Conservation (phyloP, 225 moss, liverwort and hornwort genomes). For the Marchantia polymorpha region DNA sequence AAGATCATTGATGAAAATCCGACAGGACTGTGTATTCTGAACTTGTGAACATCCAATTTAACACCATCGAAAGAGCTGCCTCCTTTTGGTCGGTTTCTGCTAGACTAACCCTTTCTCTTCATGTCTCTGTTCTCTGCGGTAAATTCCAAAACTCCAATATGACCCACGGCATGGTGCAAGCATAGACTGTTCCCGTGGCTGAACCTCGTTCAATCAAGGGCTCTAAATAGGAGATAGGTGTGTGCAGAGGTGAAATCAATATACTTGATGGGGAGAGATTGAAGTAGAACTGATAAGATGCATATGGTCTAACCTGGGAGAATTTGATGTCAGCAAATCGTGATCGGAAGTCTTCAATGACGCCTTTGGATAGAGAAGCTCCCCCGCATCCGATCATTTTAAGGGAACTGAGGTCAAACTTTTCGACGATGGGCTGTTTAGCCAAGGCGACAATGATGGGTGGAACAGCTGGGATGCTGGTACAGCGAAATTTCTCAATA, state of each 20-base stretch:
- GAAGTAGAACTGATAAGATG: background rate
- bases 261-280: background rate
- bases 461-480: conserved; percentile 48
- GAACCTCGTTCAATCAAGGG: too few relatives aligned
- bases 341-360: conserved; percentile 41
- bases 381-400: conserved; percentile 49
- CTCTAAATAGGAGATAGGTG: too few relatives aligned
- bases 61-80: too few relatives aligned
- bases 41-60: too few relatives aligned
- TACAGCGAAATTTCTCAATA: conserved; percentile 11
- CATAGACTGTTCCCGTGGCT: too few relatives aligned
- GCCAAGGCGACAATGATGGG: conserved; percentile 55
- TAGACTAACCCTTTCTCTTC: too few relatives aligned
- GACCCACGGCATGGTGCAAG: too few relatives aligned
- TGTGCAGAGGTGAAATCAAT: too few relatives aligned
- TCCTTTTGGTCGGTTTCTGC: too few relatives aligned
- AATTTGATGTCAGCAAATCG: conserved; percentile 48
- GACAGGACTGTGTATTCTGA: too few relatives aligned
- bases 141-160: too few relatives aligned
- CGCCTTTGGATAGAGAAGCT: conserved; percentile 54
- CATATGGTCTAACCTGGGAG: conserved; percentile 42
- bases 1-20: background rate
- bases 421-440: conserved; percentile 47
- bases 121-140: background rate
- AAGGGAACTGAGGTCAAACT: conserved; percentile 60